These are phyloP conservation scores for Aspergillus nanangensis DNA, from an alignment of 495 filamentous ascomycete genomes.

Conservation along the genomic window DNA sequence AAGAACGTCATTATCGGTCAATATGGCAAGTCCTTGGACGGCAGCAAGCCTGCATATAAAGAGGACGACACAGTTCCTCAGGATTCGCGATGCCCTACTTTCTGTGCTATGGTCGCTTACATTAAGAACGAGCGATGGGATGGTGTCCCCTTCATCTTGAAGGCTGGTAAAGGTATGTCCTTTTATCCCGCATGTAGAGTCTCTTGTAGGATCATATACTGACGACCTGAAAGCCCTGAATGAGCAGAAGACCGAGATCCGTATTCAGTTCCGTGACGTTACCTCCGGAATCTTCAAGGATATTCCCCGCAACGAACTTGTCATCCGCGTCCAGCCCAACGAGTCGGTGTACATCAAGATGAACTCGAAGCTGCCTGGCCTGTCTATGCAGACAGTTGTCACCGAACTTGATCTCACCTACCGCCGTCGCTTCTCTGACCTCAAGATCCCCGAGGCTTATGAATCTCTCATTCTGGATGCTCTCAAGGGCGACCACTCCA, in stretches of 20 bases:
- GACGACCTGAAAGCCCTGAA: conserved; percentile 63
- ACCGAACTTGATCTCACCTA: conserved; percentile 99
- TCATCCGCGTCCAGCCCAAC: conserved; percentile 99
- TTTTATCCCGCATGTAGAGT: background rate
- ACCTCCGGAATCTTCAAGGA: conserved; percentile 99
- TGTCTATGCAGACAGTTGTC: conserved; percentile 99
- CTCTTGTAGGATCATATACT: background rate
- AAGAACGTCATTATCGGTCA: conserved; percentile 99
- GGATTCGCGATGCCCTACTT: conserved; percentile 95
- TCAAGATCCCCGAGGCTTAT: conserved; percentile 99
- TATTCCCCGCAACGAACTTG: conserved; percentile 97
- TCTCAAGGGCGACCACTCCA: conserved; percentile 98
- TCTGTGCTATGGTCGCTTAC: conserved; percentile 92
- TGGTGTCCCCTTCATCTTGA: conserved; percentile 98
- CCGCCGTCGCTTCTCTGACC: conserved; percentile 94
- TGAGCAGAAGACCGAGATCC: conserved; percentile 99
- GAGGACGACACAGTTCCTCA: conserved; percentile 98
- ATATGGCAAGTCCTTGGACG: conserved; percentile 94
- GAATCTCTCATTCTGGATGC: conserved; percentile 96
- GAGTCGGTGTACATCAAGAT: conserved; percentile 99
- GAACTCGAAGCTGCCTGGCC: conserved; percentile 98
- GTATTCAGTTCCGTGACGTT: conserved; percentile 99
- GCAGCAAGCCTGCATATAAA: conserved; percentile 95
- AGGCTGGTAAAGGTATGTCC: conserved; percentile 85
- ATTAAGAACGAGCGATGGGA: conserved; percentile 99